Evolutionary conservation across 768 basidiomycete species (phyloP).

Genomic region (Boletus tomentosulus): DNA sequence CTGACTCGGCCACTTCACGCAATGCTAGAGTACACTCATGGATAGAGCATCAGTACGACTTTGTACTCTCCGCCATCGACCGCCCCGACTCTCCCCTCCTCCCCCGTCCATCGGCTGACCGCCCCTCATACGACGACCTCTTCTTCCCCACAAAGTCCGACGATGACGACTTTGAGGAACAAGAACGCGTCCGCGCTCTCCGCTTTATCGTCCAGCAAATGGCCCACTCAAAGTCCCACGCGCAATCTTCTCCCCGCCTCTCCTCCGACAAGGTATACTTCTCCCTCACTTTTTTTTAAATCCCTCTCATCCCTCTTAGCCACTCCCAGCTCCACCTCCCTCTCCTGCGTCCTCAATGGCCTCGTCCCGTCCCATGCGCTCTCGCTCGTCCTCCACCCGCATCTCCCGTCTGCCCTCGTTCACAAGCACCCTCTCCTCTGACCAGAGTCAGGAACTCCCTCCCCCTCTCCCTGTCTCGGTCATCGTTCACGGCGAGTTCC

Average conservation of each 20-base stretch:
- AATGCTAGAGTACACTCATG: constrained; percentile 31
- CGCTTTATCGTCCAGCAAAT: constrained; percentile 36
- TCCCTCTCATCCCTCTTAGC: constrained; percentile 7
- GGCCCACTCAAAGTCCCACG: constrained; percentile 22
- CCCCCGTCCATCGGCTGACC: constrained; percentile 24
- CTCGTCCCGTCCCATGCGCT: constrained; percentile 26
- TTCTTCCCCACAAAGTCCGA: constrained; percentile 29
- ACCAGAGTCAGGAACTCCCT: constrained; percentile 27
- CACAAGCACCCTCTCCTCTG: constrained; percentile 32
- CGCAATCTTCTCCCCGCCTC: background rate
- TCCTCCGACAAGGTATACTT: constrained; percentile 14
- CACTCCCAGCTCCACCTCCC: constrained; percentile 22
- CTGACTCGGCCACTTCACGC: constrained; percentile 19
- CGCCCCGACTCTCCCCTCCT: constrained; percentile 31
- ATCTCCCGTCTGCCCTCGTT: constrained; percentile 32
- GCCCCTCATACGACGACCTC: constrained; percentile 31
- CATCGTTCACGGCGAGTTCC: constrained; percentile 27
- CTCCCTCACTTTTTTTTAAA: no score
- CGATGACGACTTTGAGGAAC: constrained; percentile 20
- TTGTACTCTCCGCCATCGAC: constrained; percentile 28
- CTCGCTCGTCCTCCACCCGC: constrained; percentile 28
- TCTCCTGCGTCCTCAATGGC: constrained; percentile 27
- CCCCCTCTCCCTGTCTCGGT: constrained; percentile 28
- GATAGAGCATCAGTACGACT: constrained; percentile 36
- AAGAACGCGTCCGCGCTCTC: constrained; percentile 33